Conservation (phyloP, 805 yeast genomes). For the Candida chauliodis region DNA sequence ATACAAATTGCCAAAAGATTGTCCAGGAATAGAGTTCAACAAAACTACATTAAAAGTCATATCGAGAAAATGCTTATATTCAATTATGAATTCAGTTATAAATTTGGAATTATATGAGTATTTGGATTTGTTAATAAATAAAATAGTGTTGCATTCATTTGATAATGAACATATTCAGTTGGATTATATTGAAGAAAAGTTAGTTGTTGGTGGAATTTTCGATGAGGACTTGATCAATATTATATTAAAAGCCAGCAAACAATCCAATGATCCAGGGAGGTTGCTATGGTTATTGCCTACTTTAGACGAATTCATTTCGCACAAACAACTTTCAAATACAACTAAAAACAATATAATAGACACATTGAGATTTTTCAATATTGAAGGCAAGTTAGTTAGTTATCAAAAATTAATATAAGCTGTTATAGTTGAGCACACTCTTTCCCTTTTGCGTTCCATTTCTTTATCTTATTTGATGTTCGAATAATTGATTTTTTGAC, state of each 20-base stretch:
- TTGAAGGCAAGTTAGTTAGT: constrained; percentile 6
- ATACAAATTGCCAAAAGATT: constrained; percentile 10
- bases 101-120: constrained; percentile 22
- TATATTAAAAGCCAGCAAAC: constrained; percentile 19
- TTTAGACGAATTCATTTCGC: constrained; percentile 20
- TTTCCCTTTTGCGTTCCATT: constrained; percentile 3
- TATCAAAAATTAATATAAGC: constrained; percentile 3
- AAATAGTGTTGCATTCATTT: constrained; percentile 24
- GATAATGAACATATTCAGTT: constrained; percentile 10
- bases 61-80: constrained; percentile 18
- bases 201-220: constrained; percentile 15
- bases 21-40: constrained; percentile 11
- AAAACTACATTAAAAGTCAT: constrained; percentile 15
- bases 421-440: background rate
- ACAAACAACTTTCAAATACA: background rate
- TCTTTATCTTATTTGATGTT: background rate
- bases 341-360: background rate
- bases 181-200: constrained; percentile 3
- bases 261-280: constrained; percentile 29
- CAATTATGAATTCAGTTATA: constrained; percentile 27
- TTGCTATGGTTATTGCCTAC: constrained; percentile 35
- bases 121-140: constrained; percentile 32
- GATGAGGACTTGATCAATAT: constrained; percentile 19
- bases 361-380: constrained; percentile 1
- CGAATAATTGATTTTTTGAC: background rate